These are phyloP conservation scores for Symbiodinium pilosum DNA, from an alignment of 73 alveolate species.

Conservation along the genomic window DNA sequence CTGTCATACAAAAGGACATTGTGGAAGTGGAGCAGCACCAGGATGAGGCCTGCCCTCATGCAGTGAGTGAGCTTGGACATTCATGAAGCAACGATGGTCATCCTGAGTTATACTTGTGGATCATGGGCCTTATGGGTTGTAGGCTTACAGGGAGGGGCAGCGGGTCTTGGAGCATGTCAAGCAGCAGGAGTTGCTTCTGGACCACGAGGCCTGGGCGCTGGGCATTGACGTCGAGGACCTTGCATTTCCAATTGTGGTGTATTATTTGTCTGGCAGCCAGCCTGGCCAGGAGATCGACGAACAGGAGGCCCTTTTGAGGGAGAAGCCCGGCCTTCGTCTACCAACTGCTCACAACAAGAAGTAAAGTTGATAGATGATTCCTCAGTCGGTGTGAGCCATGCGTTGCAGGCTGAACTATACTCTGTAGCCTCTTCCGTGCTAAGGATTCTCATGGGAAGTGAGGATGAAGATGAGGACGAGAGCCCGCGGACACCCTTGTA, in stretches of 20 bases:
- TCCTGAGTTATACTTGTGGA: no score
- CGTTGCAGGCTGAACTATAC: no score
- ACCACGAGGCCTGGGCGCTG: not conserved
- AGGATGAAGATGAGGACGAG: not conserved
- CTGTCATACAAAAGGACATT: not conserved
- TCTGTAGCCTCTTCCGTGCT: not conserved
- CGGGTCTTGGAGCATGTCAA: no score
- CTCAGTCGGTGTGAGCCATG: no score
- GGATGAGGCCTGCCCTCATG: not conserved
- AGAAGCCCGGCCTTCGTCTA: not conserved
- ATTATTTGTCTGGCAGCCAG: not conserved
- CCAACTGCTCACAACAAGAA: no score
- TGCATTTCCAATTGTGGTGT: not conserved
- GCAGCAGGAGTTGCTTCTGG: not conserved
- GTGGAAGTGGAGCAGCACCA: slow-evolving; percentile 6
- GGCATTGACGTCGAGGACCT: not conserved
- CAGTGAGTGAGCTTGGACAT: no score
- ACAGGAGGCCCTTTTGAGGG: not conserved
- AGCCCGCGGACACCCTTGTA: not conserved
- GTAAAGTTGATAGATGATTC: no score
- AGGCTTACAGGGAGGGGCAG: no score
- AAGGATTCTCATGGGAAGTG: not conserved
- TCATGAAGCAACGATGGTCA: no score
- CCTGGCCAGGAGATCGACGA: slow-evolving; percentile 7
- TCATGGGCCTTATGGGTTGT: no score